Base-by-base conservation (phyloP, 108 stramenopile genomes). In the Skeletonema grethae region DNA sequence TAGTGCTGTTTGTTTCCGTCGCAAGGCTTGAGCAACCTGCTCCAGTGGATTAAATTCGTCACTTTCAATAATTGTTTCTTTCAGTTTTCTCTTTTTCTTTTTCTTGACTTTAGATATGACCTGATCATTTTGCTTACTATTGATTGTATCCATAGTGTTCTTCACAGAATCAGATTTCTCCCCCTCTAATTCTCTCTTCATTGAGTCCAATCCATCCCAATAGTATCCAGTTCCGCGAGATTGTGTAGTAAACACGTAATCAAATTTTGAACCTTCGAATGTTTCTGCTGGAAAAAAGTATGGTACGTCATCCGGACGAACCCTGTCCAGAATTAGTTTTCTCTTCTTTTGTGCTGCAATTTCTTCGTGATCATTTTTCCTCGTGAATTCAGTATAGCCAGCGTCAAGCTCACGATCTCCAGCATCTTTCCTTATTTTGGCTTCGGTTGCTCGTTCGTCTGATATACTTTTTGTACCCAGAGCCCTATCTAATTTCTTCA, bases 201-300 rank as follows among this genome's bases (percentile, higher is more conserved):
- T 55, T 56, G 79, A 73, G 71, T 92, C 94, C 79, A 72, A 88
- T 18, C 94, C 94, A 80, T 95, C 93, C 93, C 93, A 95, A 75
- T 86, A 95, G 66, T 95, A 95, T 5, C 93, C 93, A 11, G 90
- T 92, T n/a, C 85, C 84, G 36, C 84, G 65, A 57, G 68, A 74
- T 57, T 82, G 20, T 43, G 91, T 93, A 2, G 94, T 95, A 74
- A 93, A 95, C 13, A 95, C 76, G 72, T 95, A 95, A 72, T 93
- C 87, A 64, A 82, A 87, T 65, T 90, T 92, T 57, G 63, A 88
- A 9, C 91, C 91, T 57, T 82, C 77, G 70, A 93, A 95, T 5
- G 84, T 83, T 32, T 68, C 48, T 0, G 88, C 74, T 13, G 73
- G 60, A 16, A 90, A 76, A 58, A 88, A 95, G 59, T 92, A 95